Conservation (phyloP, 208 protist species). For the Vickermania ingenoplastis region DNA sequence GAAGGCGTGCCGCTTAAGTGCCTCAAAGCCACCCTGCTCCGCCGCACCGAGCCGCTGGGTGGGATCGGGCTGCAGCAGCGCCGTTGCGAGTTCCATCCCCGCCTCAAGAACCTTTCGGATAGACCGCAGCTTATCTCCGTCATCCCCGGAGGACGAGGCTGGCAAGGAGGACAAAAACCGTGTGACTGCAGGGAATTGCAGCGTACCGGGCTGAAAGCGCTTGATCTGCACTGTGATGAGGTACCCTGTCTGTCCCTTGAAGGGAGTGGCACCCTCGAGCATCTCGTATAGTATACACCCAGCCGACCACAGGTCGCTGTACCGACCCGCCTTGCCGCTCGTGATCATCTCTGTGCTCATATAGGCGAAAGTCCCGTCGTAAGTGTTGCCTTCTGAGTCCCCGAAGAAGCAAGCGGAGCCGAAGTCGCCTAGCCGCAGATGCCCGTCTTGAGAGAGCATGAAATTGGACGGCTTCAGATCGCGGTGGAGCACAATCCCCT, state of each 20-base stretch:
- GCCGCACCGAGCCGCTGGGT: conserved; percentile 52
- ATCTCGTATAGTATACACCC: conserved; percentile 96
- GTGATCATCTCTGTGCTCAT: conserved; percentile 82
- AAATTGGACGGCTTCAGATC: conserved; percentile 85
- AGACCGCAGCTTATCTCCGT: not conserved
- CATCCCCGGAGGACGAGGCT: not conserved
- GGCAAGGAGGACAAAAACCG: not conserved
- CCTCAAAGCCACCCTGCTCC: conserved; percentile 50
- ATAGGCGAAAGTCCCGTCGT: conserved; percentile 66
- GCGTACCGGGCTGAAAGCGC: conserved; percentile 11
- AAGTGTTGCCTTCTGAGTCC: conserved; percentile 50
- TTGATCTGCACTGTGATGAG: conserved; percentile 54
- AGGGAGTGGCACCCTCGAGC: conserved; percentile 36
- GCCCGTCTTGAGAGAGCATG: conserved; percentile 57
- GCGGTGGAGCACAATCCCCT: conserved; percentile 66
- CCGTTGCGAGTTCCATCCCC: conserved; percentile 64
- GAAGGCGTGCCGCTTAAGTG: conserved; percentile 82
- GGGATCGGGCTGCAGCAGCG: conserved; percentile 57
- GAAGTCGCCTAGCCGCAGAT: conserved; percentile 61
- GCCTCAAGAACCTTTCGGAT: conserved; percentile 24
- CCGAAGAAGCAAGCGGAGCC: conserved; percentile 69
- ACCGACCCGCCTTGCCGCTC: conserved; percentile 61
- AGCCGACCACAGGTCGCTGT: conserved; percentile 97
- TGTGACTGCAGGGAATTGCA: not conserved
- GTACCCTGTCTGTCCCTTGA: conserved; percentile 41